Conservation (phyloP, 2,329 filamentous ascomycete genomes). For the Cryphonectria japonica region DNA sequence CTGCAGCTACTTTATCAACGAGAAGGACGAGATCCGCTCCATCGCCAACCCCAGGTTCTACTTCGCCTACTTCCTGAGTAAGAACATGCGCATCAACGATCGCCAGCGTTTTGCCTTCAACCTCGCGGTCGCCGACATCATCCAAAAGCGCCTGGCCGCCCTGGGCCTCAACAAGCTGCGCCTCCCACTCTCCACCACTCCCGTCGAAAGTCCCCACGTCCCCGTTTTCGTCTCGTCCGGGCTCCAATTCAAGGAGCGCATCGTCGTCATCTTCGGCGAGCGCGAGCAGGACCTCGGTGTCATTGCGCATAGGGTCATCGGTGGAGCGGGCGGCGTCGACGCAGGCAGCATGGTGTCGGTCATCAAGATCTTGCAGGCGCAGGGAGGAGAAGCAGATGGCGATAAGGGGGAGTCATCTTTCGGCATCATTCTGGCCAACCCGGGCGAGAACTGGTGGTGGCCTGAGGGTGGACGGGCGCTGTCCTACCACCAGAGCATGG, state of each 20-base stretch:
- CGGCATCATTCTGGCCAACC: constrained; percentile 74
- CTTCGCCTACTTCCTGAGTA: constrained; percentile 75
- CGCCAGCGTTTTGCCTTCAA: constrained; percentile 76
- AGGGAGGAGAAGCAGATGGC: constrained; percentile 38
- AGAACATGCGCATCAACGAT: constrained; percentile 77
- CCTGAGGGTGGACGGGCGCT: constrained; percentile 64
- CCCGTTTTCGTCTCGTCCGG: constrained; percentile 67
- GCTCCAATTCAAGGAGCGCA: constrained; percentile 59
- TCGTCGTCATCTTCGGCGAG: constrained; percentile 78
- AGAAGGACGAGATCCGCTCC: constrained; percentile 73
- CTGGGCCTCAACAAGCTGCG: constrained; percentile 63
- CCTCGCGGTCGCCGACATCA: constrained; percentile 66
- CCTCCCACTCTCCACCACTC: constrained; percentile 59
- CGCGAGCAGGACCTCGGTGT: constrained; percentile 72
- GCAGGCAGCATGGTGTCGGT: constrained; percentile 72
- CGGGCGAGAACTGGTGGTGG: constrained; percentile 78
- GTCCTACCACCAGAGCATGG: constrained; percentile 59
- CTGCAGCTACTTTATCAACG: constrained; percentile 78
- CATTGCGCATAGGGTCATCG: constrained; percentile 70
- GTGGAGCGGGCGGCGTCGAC: constrained; percentile 66
- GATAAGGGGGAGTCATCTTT: constrained; percentile 38
- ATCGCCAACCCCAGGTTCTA: constrained; percentile 68
- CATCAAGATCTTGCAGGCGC: constrained; percentile 49
- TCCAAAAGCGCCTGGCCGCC: constrained; percentile 63
- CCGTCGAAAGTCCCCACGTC: constrained; percentile 58